Conservation (phyloP, 2,329 filamentous ascomycete species). For the Graphiopsis chlorocephala region DNA sequence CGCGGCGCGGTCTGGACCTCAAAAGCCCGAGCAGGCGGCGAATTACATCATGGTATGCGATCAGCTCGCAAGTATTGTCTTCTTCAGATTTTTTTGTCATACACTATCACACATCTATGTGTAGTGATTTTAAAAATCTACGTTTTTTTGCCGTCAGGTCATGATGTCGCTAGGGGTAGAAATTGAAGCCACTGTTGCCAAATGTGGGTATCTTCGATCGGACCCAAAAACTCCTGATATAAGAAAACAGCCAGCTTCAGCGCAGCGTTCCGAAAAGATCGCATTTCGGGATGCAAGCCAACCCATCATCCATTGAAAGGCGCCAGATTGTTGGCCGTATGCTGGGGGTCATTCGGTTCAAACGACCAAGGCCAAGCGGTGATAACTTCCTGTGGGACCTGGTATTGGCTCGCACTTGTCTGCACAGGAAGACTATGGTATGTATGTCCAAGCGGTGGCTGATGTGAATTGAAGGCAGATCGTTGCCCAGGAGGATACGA, state of each 20-base stretch:
- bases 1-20: background rate
- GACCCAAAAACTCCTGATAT: background rate
- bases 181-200: constrained; percentile 6
- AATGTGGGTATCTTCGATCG: constrained; percentile 1
- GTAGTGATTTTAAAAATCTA: background rate
- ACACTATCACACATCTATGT: background rate
- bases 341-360: constrained; percentile 19
- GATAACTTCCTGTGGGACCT: constrained; percentile 41
- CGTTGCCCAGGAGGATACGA: constrained; percentile 1
- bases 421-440: background rate
- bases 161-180: background rate
- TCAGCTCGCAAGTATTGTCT: background rate
- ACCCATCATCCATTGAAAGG: background rate
- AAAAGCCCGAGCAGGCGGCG: background rate
- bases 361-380: constrained; percentile 43
- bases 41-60: background rate
- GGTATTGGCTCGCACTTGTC: constrained; percentile 33
- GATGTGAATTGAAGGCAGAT: constrained; percentile 4
- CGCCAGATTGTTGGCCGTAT: background rate
- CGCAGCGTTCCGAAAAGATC: background rate
- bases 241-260: background rate
- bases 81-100: background rate
- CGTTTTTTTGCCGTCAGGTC: background rate
- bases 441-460: background rate
- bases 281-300: background rate